Evolutionary conservation across 176 grass and related monocot species (phyloP), one percentile per base, ranked within the genome.

Genomic region (Zea mays): DNA sequence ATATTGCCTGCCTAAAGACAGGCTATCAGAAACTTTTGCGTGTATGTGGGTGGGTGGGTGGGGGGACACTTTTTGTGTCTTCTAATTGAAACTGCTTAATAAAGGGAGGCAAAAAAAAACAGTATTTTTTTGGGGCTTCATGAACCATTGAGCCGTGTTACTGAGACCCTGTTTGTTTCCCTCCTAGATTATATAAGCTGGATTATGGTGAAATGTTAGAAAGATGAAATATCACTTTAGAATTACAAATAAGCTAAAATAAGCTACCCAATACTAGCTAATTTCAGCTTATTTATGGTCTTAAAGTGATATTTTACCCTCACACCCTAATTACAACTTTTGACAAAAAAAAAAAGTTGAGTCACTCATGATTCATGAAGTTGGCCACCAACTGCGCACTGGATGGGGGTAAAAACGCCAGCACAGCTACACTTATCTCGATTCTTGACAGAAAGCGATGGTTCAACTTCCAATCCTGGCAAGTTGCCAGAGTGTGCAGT

Each of bases 401-500:
- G 12, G 42, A 43, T n/a, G 46, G 16, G 0, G 8, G 27, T 27
- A n/a, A 27, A 35, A 13, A 62, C 16, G 4, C 35, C 13, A 55
- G 62, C 43, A 37, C 54, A 64, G 63, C 55, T 64, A 88, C 46
- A 84, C 75, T 79, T 39, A 69, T 69, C 69, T 79, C 62, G 52
- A 79, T 79, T 83, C 79, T 78, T 54, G 51, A 67, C 75, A 79
- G 86, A 88, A 79, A 84, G 71, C 16, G 81, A 88, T 40, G 55
- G 45, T 5, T 75, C 62, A 88, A 74, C 81, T 39, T 63, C 70
- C 60, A 79, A 36, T 58, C 62, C 20, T 68, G 45, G 69, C 42
- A 35, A 74, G 69, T 43, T 79, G 4, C 3, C 21, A 49, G 74
- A 58, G 40, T 63, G 50, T 70, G 9, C 52, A 82, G 17, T 19